Conservation (phyloP, 1,284 basidiomycete species). For the Pseudozyma sp. region DNA sequence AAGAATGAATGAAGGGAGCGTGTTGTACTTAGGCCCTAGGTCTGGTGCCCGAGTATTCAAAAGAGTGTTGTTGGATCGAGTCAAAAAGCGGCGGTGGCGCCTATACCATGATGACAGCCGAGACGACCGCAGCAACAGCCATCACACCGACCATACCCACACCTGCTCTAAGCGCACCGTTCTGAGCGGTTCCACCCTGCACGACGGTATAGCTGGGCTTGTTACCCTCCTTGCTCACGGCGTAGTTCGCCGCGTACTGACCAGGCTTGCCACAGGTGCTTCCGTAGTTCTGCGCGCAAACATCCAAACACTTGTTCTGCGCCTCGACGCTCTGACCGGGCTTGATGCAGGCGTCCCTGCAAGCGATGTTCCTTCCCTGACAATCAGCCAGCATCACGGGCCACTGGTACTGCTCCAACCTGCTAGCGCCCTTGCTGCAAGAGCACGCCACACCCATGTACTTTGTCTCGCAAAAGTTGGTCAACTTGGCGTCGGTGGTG, state of each 20-base stretch:
- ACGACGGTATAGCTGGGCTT: conserved; percentile 56
- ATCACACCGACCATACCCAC: conserved; percentile 18
- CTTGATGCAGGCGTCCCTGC: conserved; percentile 55
- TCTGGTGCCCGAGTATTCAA: background rate
- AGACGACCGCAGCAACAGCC: conserved; percentile 8
- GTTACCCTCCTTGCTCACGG: conserved; percentile 50
- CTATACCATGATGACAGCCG: conserved; percentile 23
- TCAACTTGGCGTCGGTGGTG: conserved; percentile 33
- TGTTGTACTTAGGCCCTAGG: background rate
- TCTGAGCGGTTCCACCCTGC: conserved; percentile 52
- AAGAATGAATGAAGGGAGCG: background rate
- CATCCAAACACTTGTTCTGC: conserved; percentile 47
- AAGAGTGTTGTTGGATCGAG: background rate
- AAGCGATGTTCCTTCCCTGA: conserved; percentile 52
- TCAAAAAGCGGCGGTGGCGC: background rate
- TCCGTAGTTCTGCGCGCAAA: conserved; percentile 54
- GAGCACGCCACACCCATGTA: conserved; percentile 60
- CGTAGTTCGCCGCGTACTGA: conserved; percentile 63
- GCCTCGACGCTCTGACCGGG: conserved; percentile 43
- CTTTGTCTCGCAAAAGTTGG: conserved; percentile 64
- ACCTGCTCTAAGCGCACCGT: conserved; percentile 10
- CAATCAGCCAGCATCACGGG: conserved; percentile 65
- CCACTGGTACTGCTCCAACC: conserved; percentile 65
- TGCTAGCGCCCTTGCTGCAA: conserved; percentile 53
- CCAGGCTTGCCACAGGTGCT: conserved; percentile 57